Percentiles rank a stretch among this genome's conserved stretches.
Evolutionary conservation across 2,329 filamentous ascomycete species (phyloP).

Genomic region (Hypoxylon sp.): DNA sequence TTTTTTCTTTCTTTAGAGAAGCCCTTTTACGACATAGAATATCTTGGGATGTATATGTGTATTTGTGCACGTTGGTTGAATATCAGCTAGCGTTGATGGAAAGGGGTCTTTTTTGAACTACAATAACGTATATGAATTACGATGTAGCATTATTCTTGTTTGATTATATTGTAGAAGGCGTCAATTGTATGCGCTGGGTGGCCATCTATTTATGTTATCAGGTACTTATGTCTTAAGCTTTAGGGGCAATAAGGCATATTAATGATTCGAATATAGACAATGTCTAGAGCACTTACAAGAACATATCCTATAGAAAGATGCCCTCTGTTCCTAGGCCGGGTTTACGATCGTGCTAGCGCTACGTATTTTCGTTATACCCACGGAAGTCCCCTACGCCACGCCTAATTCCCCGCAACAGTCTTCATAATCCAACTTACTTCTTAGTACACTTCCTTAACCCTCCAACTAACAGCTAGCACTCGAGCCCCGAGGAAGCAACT

Average conservation of each 20-base stretch:
- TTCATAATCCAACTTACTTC: not conserved
- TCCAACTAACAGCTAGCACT: constrained; percentile 51
- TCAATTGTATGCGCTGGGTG: not conserved
- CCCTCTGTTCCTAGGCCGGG: no score
- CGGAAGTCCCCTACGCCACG: not conserved
- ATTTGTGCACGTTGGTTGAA: not conserved
- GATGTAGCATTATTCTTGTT: constrained; percentile 1
- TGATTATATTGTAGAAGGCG: constrained; percentile 5
- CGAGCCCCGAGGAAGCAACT: constrained; percentile 51
- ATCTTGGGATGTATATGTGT: constrained; percentile 7
- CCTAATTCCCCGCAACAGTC: not conserved
- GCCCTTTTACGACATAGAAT: not conserved
- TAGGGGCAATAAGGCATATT: not conserved
- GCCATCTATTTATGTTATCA: not conserved
- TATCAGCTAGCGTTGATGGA: not conserved
- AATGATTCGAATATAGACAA: not conserved
- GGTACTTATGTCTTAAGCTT: not conserved
- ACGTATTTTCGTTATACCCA: not conserved
- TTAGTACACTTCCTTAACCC: constrained; percentile 49
- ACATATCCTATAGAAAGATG: not conserved
- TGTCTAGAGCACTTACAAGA: not conserved
- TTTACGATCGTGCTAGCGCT: not conserved
- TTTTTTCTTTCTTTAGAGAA: not conserved
- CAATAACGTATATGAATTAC: not conserved
- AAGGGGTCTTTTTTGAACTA: not conserved